These are phyloP conservation scores for Pseudogymnoascus sp. DNA, from an alignment of 2,329 filamentous ascomycete genomes.

Conservation along the genomic window DNA sequence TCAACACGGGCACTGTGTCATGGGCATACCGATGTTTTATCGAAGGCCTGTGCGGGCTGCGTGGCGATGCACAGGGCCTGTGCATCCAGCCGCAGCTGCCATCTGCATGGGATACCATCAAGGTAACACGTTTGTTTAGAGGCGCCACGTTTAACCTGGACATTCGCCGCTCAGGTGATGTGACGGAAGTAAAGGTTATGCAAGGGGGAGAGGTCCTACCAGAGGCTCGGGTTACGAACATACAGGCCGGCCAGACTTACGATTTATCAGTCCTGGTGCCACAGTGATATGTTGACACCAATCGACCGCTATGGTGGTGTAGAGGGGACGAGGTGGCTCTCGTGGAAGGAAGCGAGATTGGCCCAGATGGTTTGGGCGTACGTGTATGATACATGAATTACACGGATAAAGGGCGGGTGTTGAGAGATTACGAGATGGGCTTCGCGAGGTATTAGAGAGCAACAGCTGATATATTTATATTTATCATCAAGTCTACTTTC, in stretches of 20 bases:
- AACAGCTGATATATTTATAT: neutral
- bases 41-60: slow-evolving; percentile 48
- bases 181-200: slow-evolving; percentile 35
- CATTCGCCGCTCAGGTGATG: slow-evolving; percentile 35
- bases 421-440: neutral
- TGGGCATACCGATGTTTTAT: slow-evolving; percentile 51
- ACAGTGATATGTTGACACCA: neutral
- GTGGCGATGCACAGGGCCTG: slow-evolving; percentile 42
- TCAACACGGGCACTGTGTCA: slow-evolving; percentile 51
- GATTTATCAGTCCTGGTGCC: slow-evolving; percentile 35
- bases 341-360: neutral
- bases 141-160: slow-evolving; percentile 39
- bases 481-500: neutral
- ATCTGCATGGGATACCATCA: slow-evolving; percentile 41
- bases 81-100: slow-evolving; percentile 44
- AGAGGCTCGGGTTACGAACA: slow-evolving; percentile 34
- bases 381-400: neutral
- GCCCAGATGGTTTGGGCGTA: neutral
- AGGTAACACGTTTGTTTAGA: slow-evolving; percentile 42
- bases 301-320: neutral
- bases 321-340: neutral
- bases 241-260: slow-evolving; percentile 39
- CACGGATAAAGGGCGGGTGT: neutral
- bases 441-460: neutral
- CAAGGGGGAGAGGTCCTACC: slow-evolving; percentile 34